Evolutionary conservation across 202 grass and related monocot genomes (phyloP).

Genomic region (Musa balbisiana): DNA sequence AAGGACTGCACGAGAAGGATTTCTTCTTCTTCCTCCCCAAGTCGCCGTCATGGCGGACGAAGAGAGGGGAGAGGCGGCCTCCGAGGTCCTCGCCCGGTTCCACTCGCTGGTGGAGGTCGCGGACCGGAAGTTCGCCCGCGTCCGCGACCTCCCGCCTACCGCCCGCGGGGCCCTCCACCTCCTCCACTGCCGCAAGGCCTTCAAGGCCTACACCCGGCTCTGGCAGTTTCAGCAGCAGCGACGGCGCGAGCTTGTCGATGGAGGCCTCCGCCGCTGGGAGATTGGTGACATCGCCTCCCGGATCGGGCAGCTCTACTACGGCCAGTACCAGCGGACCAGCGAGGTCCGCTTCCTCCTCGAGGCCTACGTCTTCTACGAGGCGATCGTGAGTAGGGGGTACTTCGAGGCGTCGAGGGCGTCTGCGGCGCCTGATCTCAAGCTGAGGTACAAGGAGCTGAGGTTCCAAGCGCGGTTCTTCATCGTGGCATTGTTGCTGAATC

Average conservation of each 20-base stretch:
- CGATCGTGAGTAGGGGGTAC: constrained; percentile 79
- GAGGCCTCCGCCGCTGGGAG: constrained; percentile 69
- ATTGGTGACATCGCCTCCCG: constrained; percentile 93
- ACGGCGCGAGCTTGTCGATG: constrained; percentile 51
- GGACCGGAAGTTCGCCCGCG: constrained; percentile 88
- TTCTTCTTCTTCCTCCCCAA: background rate
- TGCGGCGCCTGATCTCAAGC: constrained; percentile 43
- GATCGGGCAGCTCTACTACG: constrained; percentile 99
- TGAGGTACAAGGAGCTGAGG: constrained; percentile 89
- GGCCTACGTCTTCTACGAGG: constrained; percentile 97
- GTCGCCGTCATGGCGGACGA: constrained; percentile 5
- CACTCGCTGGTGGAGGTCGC: constrained; percentile 55
- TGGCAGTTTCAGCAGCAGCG: constrained; percentile 80
- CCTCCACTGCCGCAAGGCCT: constrained; percentile 50
- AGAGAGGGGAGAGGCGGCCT: background rate
- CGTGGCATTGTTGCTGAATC: constrained; percentile 71
- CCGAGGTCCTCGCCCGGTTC: constrained; percentile 24
- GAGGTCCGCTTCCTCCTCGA: constrained; percentile 91
- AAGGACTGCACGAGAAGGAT: background rate
- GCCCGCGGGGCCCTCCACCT: constrained; percentile 33
- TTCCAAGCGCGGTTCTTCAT: constrained; percentile 79
- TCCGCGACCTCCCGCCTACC: constrained; percentile 76
- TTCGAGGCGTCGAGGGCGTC: constrained; percentile 38
- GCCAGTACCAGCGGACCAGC: constrained; percentile 86
- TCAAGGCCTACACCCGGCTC: constrained; percentile 91